Conservation (phyloP, 169 alveolate species). For the Toxoplasma gondii region DNA sequence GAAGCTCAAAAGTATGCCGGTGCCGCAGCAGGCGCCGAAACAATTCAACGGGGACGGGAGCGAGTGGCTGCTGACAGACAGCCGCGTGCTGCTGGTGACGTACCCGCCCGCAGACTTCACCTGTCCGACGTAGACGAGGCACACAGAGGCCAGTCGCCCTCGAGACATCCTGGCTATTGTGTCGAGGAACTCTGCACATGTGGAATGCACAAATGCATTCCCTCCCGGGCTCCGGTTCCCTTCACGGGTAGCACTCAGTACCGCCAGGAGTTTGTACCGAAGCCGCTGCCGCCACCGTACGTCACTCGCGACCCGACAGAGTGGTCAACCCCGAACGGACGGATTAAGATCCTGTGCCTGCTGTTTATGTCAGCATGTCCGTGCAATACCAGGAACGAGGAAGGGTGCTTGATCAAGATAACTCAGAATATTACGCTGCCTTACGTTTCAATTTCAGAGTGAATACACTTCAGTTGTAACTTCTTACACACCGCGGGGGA, state of each 20-base stretch:
- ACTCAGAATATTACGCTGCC: too few relatives aligned
- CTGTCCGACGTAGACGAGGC: slow-evolving; percentile 70
- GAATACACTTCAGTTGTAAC: neutral
- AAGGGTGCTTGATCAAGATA: too few relatives aligned
- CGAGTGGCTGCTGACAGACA: neutral
- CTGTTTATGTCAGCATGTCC: too few relatives aligned
- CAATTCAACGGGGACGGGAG: neutral
- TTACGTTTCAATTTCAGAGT: neutral
- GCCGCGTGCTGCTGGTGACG: slow-evolving; percentile 44
- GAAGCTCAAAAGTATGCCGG: neutral
- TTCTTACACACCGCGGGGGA: too few relatives aligned
- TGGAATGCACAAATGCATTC: slow-evolving; percentile 75
- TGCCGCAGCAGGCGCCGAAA: neutral
- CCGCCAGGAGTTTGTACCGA: slow-evolving; percentile 73
- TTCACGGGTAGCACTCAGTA: slow-evolving; percentile 76
- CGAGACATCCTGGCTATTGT: slow-evolving; percentile 74
- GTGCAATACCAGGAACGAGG: too few relatives aligned
- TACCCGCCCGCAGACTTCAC: slow-evolving; percentile 50
- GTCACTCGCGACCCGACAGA: neutral
- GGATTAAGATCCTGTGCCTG: too few relatives aligned
- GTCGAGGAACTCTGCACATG: slow-evolving; percentile 79
- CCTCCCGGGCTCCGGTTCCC: slow-evolving; percentile 69
- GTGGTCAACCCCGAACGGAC: neutral
- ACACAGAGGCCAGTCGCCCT: slow-evolving; percentile 74
- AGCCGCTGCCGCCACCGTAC: slow-evolving; percentile 65